These are phyloP conservation scores for Colletotrichum limetticola DNA, from an alignment of 2,329 filamentous ascomycete genomes.

Conservation along the genomic window DNA sequence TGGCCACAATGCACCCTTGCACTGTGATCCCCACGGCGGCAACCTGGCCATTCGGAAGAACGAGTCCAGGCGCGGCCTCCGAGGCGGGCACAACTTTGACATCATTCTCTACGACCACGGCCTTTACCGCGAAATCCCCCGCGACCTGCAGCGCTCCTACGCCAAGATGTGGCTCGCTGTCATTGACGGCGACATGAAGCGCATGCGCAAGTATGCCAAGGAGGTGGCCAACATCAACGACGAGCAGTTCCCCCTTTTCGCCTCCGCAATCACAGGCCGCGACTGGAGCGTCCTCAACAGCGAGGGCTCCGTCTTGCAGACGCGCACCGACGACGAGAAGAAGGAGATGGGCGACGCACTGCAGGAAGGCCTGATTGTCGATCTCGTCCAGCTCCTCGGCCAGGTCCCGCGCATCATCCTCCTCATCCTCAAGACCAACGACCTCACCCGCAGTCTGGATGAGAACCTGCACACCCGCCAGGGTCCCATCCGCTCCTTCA, in stretches of 20 bases:
- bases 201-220: slow-evolving; percentile 89
- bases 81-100: slow-evolving; percentile 81
- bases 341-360: slow-evolving; percentile 86
- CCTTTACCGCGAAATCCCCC: slow-evolving; percentile 91
- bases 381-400: slow-evolving; percentile 88
- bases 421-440: slow-evolving; percentile 97
- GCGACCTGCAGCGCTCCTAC: slow-evolving; percentile 82
- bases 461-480: slow-evolving; percentile 84
- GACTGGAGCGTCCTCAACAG: slow-evolving; percentile 79
- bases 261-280: slow-evolving; percentile 93
- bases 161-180: slow-evolving; percentile 98
- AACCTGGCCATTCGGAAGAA: slow-evolving; percentile 94
- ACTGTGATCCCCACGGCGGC: slow-evolving; percentile 97
- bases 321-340: slow-evolving; percentile 81
- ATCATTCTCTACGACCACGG: slow-evolving; percentile 97
- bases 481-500: slow-evolving; percentile 72
- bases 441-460: slow-evolving; percentile 91
- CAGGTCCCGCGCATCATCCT: slow-evolving; percentile 92
- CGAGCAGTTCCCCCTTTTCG: slow-evolving; percentile 93
- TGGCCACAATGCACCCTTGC: slow-evolving; percentile 84
- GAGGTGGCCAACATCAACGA: slow-evolving; percentile 91
- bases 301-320: slow-evolving; percentile 57
- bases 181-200: slow-evolving; percentile 84
- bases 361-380: slow-evolving; percentile 87
- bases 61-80: slow-evolving; percentile 60